phyloP scores from a whole-genome alignment of 371 early-diverging fungal genomes.

The Mortierella sp. region DNA sequence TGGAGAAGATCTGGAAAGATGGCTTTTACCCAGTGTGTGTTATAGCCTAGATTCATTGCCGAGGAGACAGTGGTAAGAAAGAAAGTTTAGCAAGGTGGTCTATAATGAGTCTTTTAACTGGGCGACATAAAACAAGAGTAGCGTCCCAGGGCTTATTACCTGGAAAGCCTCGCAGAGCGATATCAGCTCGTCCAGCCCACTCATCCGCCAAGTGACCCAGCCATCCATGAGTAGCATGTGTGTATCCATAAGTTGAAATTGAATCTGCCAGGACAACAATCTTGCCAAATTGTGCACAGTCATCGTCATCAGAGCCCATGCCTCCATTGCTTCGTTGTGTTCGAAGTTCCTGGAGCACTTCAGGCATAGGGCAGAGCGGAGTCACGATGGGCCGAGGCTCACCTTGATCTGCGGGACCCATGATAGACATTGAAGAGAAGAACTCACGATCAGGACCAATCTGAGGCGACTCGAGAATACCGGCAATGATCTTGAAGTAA shows the following conservation, averaged over 20 bases:
- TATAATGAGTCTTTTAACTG: background rate
- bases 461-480: slow-evolving; percentile 48
- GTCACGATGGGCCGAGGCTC: slow-evolving; percentile 31
- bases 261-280: slow-evolving; percentile 54
- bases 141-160: slow-evolving; percentile 16
- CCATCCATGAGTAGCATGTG: slow-evolving; percentile 54
- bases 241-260: slow-evolving; percentile 45
- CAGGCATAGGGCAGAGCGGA: slow-evolving; percentile 32
- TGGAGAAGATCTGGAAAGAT: slow-evolving; percentile 47
- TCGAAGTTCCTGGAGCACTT: slow-evolving; percentile 9
- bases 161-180: slow-evolving; percentile 51
- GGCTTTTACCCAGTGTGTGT: slow-evolving; percentile 47
- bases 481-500: slow-evolving; percentile 53
- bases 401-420: slow-evolving; percentile 34
- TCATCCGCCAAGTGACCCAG: slow-evolving; percentile 46
- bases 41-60: slow-evolving; percentile 36
- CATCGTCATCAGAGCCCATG: slow-evolving; percentile 6
- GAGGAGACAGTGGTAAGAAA: background rate
- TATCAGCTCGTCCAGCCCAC: slow-evolving; percentile 50
- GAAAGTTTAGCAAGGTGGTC: background rate
- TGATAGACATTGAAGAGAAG: slow-evolving; percentile 9
- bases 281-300: slow-evolving; percentile 48
- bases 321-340: background rate
- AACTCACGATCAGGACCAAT: slow-evolving; percentile 45
- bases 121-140: background rate